A percentile compares a stretch with the other conserved stretches of the same genome.
Evolutionary conservation across 495 filamentous ascomycete genomes (phyloP).

Genomic region (Schizothecium vesticola): DNA sequence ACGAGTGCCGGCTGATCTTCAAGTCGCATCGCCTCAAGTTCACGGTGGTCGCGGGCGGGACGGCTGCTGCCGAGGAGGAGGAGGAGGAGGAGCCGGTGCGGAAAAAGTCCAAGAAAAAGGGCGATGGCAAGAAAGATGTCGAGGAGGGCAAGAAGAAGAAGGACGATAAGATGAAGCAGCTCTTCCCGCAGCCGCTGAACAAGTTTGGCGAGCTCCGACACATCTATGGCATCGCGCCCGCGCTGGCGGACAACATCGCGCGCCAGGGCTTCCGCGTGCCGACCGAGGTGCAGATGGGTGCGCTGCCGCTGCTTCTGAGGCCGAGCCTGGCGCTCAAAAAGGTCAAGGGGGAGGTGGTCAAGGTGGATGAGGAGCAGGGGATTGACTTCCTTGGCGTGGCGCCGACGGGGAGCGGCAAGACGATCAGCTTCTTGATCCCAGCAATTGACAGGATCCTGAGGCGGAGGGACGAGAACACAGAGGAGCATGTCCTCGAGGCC

Average conservation of each 20-base stretch:
- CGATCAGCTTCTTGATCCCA: constrained; percentile 83
- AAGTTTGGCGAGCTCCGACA: constrained; percentile 68
- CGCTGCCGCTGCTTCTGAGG: constrained; percentile 69
- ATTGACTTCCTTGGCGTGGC: constrained; percentile 81
- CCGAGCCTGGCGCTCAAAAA: constrained; percentile 38
- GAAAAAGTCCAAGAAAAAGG: constrained; percentile 38
- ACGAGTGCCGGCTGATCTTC: constrained; percentile 68
- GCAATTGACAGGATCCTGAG: constrained; percentile 68
- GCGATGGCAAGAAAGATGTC: not conserved
- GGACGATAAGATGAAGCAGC: constrained; percentile 43
- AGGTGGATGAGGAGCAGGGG: constrained; percentile 25
- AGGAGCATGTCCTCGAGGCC: constrained; percentile 53
- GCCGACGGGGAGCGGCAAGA: constrained; percentile 97
- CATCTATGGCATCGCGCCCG: constrained; percentile 62
- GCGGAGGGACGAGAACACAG: constrained; percentile 33
- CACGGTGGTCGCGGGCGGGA: constrained; percentile 51
- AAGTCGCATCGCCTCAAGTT: constrained; percentile 84
- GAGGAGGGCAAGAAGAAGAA: constrained; percentile 45
- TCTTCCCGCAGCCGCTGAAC: constrained; percentile 71
- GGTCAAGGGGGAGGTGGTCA: constrained; percentile 15
- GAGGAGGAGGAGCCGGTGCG: constrained; percentile 26
- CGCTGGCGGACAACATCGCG: constrained; percentile 71
- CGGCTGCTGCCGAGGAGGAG: constrained; percentile 27
- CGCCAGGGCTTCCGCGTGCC: constrained; percentile 78
- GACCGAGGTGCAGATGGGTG: constrained; percentile 89